Evolutionary conservation across 352 stramenopile species (phyloP).

Genomic region (Pythium aristosporum): DNA sequence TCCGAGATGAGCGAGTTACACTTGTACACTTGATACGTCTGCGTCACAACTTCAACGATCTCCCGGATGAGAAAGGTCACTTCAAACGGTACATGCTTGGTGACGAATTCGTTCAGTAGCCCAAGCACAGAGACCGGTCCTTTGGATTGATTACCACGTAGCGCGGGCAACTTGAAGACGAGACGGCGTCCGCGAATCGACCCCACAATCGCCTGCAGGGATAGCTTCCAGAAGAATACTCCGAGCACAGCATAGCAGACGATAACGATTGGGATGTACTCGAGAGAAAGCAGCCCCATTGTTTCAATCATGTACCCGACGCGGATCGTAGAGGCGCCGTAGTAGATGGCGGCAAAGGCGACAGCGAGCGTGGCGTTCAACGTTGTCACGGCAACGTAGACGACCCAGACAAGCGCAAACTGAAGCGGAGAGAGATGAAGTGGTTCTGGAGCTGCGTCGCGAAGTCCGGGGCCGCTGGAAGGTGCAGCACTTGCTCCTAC

Average conservation of each 20-base stretch:
- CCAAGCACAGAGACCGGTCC: not conserved
- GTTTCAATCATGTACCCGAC: conserved; percentile 23
- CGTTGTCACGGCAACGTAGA: conserved; percentile 1
- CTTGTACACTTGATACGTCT: conserved; percentile 30
- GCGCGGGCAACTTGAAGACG: not conserved
- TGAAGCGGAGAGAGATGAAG: not conserved
- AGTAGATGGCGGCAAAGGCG: conserved; percentile 13
- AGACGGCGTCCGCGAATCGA: conserved; percentile 7
- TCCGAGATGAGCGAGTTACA: conserved; percentile 15
- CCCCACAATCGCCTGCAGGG: conserved; percentile 1
- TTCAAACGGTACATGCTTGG: conserved; percentile 9
- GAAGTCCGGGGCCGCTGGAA: too few species aligned
- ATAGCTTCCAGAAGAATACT: conserved; percentile 7
- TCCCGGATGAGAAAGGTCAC: conserved; percentile 20
- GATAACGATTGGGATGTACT: conserved; percentile 12
- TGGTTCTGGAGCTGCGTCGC: not conserved
- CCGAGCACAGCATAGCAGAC: conserved; percentile 7
- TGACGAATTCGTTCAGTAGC: not conserved
- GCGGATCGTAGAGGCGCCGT: conserved; percentile 10
- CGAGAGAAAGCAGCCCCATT: conserved; percentile 10
- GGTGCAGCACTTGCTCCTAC: not conserved
- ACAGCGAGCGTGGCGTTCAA: conserved; percentile 4
- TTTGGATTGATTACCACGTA: not conserved
- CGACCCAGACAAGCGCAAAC: conserved; percentile 11
- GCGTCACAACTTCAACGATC: conserved; percentile 15